These are phyloP conservation scores for Aspergillus quadrilineatus DNA, from an alignment of 2,329 filamentous ascomycete genomes.

Conservation along the genomic window DNA sequence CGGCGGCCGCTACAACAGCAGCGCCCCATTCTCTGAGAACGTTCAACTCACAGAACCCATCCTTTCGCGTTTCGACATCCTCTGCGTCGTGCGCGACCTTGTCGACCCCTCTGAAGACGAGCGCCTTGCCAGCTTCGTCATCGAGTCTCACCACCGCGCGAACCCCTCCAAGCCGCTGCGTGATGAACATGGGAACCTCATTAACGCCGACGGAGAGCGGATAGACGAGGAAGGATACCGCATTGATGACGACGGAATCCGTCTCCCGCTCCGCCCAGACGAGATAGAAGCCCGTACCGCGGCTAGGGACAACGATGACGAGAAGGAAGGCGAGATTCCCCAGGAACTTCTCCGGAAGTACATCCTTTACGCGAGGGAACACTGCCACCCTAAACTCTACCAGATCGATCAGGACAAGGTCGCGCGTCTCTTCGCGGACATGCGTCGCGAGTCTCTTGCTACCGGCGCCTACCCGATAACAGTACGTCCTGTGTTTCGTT, in stretches of 20 bases:
- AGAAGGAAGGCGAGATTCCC: conserved; percentile 70
- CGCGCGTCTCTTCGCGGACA: conserved; percentile 88
- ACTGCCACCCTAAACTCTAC: conserved; percentile 86
- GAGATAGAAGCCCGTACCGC: conserved; percentile 41
- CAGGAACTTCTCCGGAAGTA: conserved; percentile 94
- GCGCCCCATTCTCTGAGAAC: conserved; percentile 92
- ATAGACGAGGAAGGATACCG: conserved; percentile 63
- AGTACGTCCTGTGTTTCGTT: conserved; percentile 56
- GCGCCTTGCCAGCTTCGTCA: conserved; percentile 88
- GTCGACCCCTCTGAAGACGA: conserved; percentile 93
- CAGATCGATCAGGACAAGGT: conserved; percentile 98
- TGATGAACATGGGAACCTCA: conserved; percentile 45
- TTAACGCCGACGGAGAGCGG: conserved; percentile 46
- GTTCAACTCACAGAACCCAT: conserved; percentile 97
- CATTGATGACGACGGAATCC: conserved; percentile 47
- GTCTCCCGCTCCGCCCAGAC: conserved; percentile 45
- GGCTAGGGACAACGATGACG: conserved; percentile 47
- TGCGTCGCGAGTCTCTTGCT: conserved; percentile 86
- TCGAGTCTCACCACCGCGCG: conserved; percentile 87
- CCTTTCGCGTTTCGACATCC: conserved; percentile 93
- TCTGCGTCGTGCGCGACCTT: conserved; percentile 93
- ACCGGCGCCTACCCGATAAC: conserved; percentile 98
- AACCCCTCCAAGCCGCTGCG: conserved; percentile 64
- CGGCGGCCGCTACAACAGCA: conserved; percentile 93
- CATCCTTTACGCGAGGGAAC: conserved; percentile 90